These are phyloP conservation scores for Dactylellina sp. DNA, from an alignment of 2,329 filamentous ascomycete species.

Conservation along the genomic window DNA sequence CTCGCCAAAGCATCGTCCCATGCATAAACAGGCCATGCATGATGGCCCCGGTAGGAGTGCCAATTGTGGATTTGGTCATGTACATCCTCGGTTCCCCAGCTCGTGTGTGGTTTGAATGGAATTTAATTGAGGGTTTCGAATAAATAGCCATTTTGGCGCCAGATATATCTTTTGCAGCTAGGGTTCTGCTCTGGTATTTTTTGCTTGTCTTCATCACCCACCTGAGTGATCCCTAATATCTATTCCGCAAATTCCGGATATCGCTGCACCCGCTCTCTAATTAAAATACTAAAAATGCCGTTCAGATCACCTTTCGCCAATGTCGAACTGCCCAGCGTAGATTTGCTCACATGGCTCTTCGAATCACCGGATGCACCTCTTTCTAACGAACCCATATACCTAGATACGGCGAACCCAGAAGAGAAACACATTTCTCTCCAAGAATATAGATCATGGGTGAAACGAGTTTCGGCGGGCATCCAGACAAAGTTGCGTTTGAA, in stretches of 20 bases:
- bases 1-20: too few relatives aligned
- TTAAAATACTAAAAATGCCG: constrained; percentile 25
- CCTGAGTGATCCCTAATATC: background rate
- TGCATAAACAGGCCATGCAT: too few relatives aligned
- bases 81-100: constrained; percentile 8
- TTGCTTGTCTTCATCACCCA: background rate
- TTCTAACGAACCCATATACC: constrained; percentile 56
- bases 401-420: constrained; percentile 76
- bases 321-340: constrained; percentile 56
- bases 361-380: constrained; percentile 56
- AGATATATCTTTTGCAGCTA: background rate
- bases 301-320: constrained; percentile 44
- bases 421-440: constrained; percentile 74
- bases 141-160: too few relatives aligned
- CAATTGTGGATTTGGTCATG: background rate
- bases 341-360: constrained; percentile 59
- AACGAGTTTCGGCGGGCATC: constrained; percentile 74
- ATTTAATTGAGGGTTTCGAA: too few relatives aligned
- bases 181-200: background rate
- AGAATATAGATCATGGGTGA: constrained; percentile 76
- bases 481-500: constrained; percentile 64
- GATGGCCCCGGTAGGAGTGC: background rate
- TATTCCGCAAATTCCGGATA: too few relatives aligned
- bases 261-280: background rate
- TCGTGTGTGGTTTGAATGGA: background rate